Base-by-base conservation (phyloP, 2,329 filamentous ascomycete genomes). In the Diaporthe australafricana region DNA sequence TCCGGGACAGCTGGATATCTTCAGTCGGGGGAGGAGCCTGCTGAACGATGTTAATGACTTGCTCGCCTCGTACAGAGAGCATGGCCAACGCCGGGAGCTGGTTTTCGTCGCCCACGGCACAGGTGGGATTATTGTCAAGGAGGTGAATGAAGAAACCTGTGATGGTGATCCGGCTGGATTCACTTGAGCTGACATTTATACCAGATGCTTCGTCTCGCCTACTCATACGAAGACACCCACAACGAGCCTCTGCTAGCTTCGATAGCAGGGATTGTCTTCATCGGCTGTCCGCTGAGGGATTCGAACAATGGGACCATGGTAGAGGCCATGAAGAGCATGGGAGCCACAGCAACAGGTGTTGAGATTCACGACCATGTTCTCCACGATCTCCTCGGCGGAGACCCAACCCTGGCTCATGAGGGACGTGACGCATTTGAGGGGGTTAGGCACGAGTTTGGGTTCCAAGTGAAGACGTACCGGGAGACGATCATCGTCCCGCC, bases 381-480 rank as follows among this genome's bases (percentile, higher is more conserved):
- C 7, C 74, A 75, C 27, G 76, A 78, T 5, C 75, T 81, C 8
- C 78, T 76, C 32, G 79, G 79, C 1, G 74, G 75, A 1, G 74
- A 74, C 30, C 75, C 74, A 9, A 50, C 71, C 2, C 72, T 75
- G 52, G 63, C 77, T 0, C 76, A 80, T 16, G 71, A 76, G 1
- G 77, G 77, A 1, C 72, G 78, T 1, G 74, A 77, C 25, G 62
- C 77, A 0, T 80, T 81, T 71, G 62, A 78, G 45, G 70, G 77
- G 11, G 68, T 78, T 32, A 80, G 80, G 78, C 79, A 79, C 25
- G 77, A 78, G 30, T 80, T 79, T 65, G 80, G 80, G 55, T 80
- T 81, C 68, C 70, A 63, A 2, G 79, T 80, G n/a, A 80, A 79
- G 74, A 79, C 77, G 0, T 81, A 78, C 32, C 77, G 80, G 35